phyloP scores from a whole-genome alignment of 164 flowering plant species.

The Malania oleifera region DNA sequence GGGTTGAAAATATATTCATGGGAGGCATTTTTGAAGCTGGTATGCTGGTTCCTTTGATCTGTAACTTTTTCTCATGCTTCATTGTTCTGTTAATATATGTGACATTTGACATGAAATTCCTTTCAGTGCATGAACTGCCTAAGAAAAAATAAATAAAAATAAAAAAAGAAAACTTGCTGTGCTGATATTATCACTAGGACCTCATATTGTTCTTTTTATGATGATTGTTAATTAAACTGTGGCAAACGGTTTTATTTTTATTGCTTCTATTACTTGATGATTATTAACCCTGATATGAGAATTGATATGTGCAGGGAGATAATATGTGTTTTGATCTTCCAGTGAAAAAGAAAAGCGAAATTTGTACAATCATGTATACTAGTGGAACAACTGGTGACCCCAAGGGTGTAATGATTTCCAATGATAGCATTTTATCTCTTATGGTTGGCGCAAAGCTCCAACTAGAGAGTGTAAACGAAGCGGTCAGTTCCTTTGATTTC shows the following conservation, averaged over 20 bases:
- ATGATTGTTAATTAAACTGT: neutral
- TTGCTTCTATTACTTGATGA: neutral
- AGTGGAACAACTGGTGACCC: constrained; percentile 99
- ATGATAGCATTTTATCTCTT: constrained; percentile 68
- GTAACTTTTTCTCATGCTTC: neutral
- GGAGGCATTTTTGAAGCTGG: neutral
- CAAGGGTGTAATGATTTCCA: constrained; percentile 87
- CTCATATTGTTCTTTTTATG: no score
- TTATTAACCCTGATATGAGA: neutral
- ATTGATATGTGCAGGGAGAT: constrained; percentile 47
- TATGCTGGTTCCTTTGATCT: neutral
- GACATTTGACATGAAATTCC: neutral
- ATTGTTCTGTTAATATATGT: neutral
- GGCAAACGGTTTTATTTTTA: neutral
- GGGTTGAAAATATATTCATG: constrained; percentile 1
- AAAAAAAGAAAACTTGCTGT: neutral
- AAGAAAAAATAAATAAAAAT: no score
- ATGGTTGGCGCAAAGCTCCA: constrained; percentile 58
- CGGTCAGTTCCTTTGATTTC: constrained; percentile 35
- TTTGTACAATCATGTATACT: constrained; percentile 96
- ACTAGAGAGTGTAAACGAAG: constrained; percentile 51
- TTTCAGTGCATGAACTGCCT: neutral
- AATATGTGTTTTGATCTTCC: constrained; percentile 62
- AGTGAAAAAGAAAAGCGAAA: constrained; percentile 51
- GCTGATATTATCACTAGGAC: no score